These are phyloP conservation scores for Balamuthia mandrillaris DNA, from an alignment of 208 protist species.

Conservation along the genomic window DNA sequence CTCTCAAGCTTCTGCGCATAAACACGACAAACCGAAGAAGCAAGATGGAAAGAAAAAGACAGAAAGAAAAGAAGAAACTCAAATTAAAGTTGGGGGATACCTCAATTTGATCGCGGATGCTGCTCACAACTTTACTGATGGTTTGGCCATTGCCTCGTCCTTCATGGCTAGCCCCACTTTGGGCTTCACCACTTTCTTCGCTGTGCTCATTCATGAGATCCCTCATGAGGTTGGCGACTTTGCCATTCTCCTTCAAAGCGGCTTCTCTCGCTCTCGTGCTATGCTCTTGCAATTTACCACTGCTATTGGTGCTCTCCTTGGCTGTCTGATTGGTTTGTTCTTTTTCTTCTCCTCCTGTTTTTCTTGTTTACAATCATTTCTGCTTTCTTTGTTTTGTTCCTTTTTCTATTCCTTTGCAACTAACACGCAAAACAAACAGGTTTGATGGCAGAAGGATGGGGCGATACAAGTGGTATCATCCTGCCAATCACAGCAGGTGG, in stretches of 20 bases:
- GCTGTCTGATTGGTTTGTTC: constrained; percentile 40
- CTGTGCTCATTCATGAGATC: constrained; percentile 65
- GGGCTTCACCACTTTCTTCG: constrained; percentile 56
- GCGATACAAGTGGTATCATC: too few species aligned
- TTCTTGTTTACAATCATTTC: background rate
- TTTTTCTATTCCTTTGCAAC: background rate
- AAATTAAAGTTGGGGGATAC: background rate
- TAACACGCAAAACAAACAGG: background rate
- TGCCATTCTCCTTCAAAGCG: constrained; percentile 57
- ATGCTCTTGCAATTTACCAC: constrained; percentile 60
- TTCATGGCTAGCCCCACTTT: constrained; percentile 39
- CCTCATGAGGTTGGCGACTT: constrained; percentile 67
- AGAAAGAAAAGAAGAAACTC: background rate
- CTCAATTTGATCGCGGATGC: constrained; percentile 48
- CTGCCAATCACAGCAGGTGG: background rate
- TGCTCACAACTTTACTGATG: constrained; percentile 68
- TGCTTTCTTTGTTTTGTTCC: background rate
- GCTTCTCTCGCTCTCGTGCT: constrained; percentile 47
- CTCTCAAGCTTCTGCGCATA: background rate
- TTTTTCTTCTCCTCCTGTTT: too few species aligned
- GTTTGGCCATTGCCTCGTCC: constrained; percentile 58
- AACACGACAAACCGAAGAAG: background rate
- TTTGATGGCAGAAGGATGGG: too few species aligned
- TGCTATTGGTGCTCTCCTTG: constrained; percentile 46
- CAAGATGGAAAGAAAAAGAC: constrained; percentile 24